Evolutionary conservation across 345 rosid species (phyloP), one percentile per base, ranked within the genome.

Genomic region (Brassica juncea): DNA sequence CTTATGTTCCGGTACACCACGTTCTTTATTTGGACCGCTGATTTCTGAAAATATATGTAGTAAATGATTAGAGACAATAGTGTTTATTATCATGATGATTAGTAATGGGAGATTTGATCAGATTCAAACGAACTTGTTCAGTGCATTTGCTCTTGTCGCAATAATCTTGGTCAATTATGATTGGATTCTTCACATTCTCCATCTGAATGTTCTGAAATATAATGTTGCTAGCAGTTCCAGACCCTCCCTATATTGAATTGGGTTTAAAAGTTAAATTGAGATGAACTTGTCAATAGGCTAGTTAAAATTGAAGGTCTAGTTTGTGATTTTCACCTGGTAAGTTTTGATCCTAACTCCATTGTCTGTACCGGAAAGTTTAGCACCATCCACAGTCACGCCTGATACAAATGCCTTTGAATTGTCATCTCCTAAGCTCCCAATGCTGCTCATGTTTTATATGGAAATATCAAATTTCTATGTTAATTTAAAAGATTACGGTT

Each of bases 301-400:
- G 66, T 28, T 39, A 5, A 62, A 52, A 15, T 10, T 0, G 10
- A 52, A 25, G 58, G 31, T 8, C 4, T 35, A 19, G 35, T 55
- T 55, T 35, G 11, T 35, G 35, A 72, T n/a, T 14, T 68, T 59
- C 8, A 88, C 97, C 91, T 87, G 97, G 87, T 92, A 94, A 25
- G 98, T 92, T 84, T 94, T 94, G 81, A 94, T 90, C 82, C 98
- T 84, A 12, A 94, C 89, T 11, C 98, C 98, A 81, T 94, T 94
- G 35, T 82, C 68, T 12, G 97, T 90, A 34, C 89, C 87, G 21
- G 85, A 84, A 68, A 94, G 47, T 83, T 81, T 87, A 39, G 93
- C 97, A 64, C 90, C 85, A 77, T 87, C 78, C 2, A 94, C 87
- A 0, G 84, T 84, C n/a, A 94, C 86, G 60, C 87, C 90, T 2